Conservation (phyloP, 805 yeast genomes). For the Yarrowia sp. region DNA sequence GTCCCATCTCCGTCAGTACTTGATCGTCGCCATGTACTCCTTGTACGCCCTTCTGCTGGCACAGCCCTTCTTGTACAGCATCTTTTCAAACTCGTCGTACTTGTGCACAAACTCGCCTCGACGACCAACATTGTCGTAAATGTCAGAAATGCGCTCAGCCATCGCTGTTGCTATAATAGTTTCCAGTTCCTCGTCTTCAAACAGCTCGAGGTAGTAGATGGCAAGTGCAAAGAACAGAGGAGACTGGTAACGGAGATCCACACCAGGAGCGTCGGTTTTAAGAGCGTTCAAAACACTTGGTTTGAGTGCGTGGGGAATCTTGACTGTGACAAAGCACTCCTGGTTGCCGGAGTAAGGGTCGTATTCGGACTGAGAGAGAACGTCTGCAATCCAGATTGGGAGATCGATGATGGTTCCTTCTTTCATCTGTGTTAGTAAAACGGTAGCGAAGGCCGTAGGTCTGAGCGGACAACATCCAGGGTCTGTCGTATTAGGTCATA, state of each 20-base stretch:
- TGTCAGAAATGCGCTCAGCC: not conserved
- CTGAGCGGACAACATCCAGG: no score
- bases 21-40: constrained; percentile 20
- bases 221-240: constrained; percentile 17
- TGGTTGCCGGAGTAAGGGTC: constrained; percentile 9
- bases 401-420: constrained; percentile 9
- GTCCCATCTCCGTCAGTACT: not conserved
- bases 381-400: constrained; percentile 18
- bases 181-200: constrained; percentile 10
- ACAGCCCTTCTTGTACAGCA: not conserved
- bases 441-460: not conserved
- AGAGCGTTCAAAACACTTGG: constrained; percentile 19
- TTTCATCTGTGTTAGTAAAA: constrained; percentile 15
- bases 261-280: constrained; percentile 3
- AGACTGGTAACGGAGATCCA: constrained; percentile 10
- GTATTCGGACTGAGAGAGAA: constrained; percentile 1
- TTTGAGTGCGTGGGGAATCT: constrained; percentile 3
- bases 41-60: not conserved
- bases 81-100: constrained; percentile 21
- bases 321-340: constrained; percentile 8
- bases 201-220: constrained; percentile 11
- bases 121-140: constrained; percentile 7
- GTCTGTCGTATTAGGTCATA: no score
- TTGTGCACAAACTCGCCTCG: constrained; percentile 17
- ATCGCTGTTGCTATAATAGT: not conserved